Percentiles rank a stretch among this genome's conserved stretches.
Conservation (phyloP, 768 basidiomycete genomes). For the Epithele typhae region DNA sequence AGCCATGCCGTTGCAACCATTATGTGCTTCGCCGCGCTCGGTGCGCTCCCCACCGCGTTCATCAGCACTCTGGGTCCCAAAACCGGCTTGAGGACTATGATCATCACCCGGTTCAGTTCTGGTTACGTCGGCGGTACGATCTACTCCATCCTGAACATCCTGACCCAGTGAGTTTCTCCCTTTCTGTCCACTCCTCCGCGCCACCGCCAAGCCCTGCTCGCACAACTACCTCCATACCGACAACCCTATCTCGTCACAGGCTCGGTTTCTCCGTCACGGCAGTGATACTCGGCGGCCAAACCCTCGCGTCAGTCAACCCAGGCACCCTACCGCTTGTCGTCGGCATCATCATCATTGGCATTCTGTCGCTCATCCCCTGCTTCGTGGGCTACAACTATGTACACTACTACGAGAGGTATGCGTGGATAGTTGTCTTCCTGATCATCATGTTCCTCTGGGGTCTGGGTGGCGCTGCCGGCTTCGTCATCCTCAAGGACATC, state of each 20-base stretch:
- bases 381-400: conserved; percentile 44
- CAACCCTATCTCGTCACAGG: conserved; percentile 16
- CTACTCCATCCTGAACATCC: conserved; percentile 49
- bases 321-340: conserved; percentile 41
- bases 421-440: conserved; percentile 45
- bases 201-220: no score
- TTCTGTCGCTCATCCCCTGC: conserved; percentile 40
- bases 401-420: conserved; percentile 50
- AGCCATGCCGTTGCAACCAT: conserved; percentile 44
- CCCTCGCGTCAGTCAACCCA: conserved; percentile 41
- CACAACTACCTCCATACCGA: not conserved
- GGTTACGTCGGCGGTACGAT: conserved; percentile 47
- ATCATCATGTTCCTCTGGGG: conserved; percentile 51
- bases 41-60: conserved; percentile 39
- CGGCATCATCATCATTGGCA: conserved; percentile 43
- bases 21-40: conserved; percentile 42
- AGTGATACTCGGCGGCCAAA: conserved; percentile 53
- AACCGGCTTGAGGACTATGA: conserved; percentile 53
- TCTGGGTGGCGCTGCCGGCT: conserved; percentile 43
- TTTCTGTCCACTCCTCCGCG: not conserved
- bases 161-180: conserved; percentile 31
- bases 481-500: conserved; percentile 37
- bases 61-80: conserved; percentile 50
- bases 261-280: conserved; percentile 45
- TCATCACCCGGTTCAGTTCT: conserved; percentile 43